phyloP scores from a whole-genome alignment of 306 rosid species.

The Bauhinia variegata region DNA sequence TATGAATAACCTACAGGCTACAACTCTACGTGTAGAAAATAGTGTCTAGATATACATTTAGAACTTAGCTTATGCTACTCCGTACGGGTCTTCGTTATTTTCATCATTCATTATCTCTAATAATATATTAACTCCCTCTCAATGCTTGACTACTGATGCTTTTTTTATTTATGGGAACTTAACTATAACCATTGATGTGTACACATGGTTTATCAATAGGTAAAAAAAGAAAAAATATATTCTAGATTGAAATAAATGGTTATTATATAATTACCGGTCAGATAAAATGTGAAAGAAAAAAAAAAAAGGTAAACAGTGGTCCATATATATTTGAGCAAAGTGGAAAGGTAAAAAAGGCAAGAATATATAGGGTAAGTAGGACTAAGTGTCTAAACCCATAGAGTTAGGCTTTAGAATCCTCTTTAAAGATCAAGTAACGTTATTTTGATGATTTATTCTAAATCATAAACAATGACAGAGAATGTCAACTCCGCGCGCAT shows the following conservation, averaged over 20 bases:
- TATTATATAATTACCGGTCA: conserved; percentile 24
- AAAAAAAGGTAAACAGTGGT: conserved; percentile 42
- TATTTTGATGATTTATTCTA: conserved; percentile 42
- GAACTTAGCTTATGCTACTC: conserved; percentile 37
- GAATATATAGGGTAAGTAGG: conserved; percentile 62
- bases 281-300: conserved; percentile 10
- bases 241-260: conserved; percentile 19
- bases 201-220: not conserved
- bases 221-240: conserved; percentile 24
- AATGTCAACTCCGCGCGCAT: conserved; percentile 62
- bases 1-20: conserved; percentile 34
- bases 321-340: conserved; percentile 42
- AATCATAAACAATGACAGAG: conserved; percentile 48
- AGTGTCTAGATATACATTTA: conserved; percentile 21
- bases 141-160: not conserved
- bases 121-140: not conserved
- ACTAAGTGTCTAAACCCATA: conserved; percentile 45
- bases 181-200: not conserved
- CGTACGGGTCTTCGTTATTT: conserved; percentile 23
- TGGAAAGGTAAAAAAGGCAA: conserved; percentile 37
- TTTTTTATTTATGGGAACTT: conserved; percentile 9
- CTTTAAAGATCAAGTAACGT: conserved; percentile 41
- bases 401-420: conserved; percentile 56
- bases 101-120: conserved; percentile 9
- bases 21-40: conserved; percentile 1